A percentile compares a stretch with the other conserved stretches of the same genome.
phyloP scores from a whole-genome alignment of 1,139 yeast genomes.

The Candida labiduridarum region DNA sequence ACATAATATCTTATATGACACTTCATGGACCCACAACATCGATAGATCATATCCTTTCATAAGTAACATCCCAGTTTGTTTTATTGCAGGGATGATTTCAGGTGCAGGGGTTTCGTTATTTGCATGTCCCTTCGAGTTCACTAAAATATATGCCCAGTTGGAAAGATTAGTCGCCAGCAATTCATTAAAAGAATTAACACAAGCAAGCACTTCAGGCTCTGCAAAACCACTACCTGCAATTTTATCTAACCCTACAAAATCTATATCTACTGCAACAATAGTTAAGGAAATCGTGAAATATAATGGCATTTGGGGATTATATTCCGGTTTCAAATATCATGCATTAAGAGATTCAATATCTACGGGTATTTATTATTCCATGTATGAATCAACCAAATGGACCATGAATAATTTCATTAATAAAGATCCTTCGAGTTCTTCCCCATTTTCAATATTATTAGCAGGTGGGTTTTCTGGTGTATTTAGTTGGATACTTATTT shows the following conservation, averaged over 20 bases:
- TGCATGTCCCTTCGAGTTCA: slow-evolving; percentile 86
- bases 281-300: slow-evolving; percentile 55
- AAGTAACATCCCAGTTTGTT: slow-evolving; percentile 65
- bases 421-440: slow-evolving; percentile 28
- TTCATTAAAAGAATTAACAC: slow-evolving; percentile 19
- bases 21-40: slow-evolving; percentile 11
- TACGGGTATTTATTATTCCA: slow-evolving; percentile 72
- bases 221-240: slow-evolving; percentile 7
- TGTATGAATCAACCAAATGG: slow-evolving; percentile 72
- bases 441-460: slow-evolving; percentile 42
- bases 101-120: slow-evolving; percentile 67
- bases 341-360: slow-evolving; percentile 68
- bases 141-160: slow-evolving; percentile 80
- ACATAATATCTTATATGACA: slow-evolving; percentile 30
- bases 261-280: slow-evolving; percentile 31
- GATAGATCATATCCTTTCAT: slow-evolving; percentile 39
- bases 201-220: slow-evolving; percentile 6
- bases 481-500: slow-evolving; percentile 69
- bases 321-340: slow-evolving; percentile 74
- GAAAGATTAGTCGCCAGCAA: slow-evolving; percentile 46
- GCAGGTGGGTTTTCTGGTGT: slow-evolving; percentile 87
- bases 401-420: slow-evolving; percentile 38
- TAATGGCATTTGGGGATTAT: slow-evolving; percentile 66
- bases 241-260: slow-evolving; percentile 13
- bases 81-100: slow-evolving; percentile 64